These are phyloP conservation scores for Neoboletus magnificus DNA, from an alignment of 768 basidiomycete species.

Conservation along the genomic window DNA sequence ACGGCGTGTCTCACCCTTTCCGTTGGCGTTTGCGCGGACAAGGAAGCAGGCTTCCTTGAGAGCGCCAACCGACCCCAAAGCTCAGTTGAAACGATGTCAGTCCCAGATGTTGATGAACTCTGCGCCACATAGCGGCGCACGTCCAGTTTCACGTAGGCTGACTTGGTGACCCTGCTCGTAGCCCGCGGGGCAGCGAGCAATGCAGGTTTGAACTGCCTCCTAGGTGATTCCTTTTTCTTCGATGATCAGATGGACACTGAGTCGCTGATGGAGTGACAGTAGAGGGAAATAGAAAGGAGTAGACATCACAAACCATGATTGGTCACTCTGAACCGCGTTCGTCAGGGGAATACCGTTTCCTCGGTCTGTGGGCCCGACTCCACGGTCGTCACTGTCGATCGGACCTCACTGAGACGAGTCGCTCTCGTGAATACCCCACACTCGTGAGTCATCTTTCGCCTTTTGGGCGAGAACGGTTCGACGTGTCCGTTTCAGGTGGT, in stretches of 20 bases:
- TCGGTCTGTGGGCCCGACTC: background rate
- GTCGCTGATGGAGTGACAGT: background rate
- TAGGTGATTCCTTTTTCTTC: background rate
- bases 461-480: background rate
- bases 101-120: background rate
- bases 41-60: background rate
- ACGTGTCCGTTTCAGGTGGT: background rate
- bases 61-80: background rate
- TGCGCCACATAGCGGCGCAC: background rate
- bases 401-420: background rate
- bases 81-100: background rate
- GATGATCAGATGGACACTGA: background rate
- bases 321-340: no score
- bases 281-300: background rate
- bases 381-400: constrained; percentile 6
- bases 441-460: background rate
- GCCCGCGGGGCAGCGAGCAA: background rate
- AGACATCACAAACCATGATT: background rate
- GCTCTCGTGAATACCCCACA: constrained; percentile 3
- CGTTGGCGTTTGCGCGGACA: background rate
- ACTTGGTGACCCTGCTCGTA: background rate
- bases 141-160: background rate
- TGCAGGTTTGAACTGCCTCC: background rate
- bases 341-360: background rate
- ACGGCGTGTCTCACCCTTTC: background rate